phyloP scores from a whole-genome alignment of 2,329 filamentous ascomycete genomes.

The Lasiodiplodia gonubiensis region DNA sequence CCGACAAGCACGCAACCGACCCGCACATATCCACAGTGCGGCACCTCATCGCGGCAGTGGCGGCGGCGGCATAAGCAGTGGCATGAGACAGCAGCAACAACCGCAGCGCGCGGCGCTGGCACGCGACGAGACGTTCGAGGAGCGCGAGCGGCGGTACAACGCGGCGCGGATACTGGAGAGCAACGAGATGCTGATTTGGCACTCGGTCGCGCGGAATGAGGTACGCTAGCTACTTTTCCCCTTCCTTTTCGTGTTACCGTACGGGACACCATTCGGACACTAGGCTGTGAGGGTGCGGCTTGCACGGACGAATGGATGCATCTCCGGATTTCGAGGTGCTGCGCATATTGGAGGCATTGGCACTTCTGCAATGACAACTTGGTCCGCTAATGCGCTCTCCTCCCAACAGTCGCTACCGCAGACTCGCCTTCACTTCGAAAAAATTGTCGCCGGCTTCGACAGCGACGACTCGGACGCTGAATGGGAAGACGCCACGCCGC shows the following conservation, averaged over 20 bases:
- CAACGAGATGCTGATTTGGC: conserved; percentile 47
- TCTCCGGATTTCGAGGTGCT: neutral
- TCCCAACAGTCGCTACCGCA: conserved; percentile 38
- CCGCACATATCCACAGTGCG: conserved; percentile 27
- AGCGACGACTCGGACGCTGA: conserved; percentile 27
- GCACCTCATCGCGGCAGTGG: neutral
- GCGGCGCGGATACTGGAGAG: conserved; percentile 43
- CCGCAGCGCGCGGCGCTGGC: conserved; percentile 8
- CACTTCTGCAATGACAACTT: neutral
- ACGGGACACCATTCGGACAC: neutral
- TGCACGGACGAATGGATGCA: neutral
- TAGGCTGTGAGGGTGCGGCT: neutral
- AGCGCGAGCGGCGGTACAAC: conserved; percentile 37
- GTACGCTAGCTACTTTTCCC: conserved; percentile 32
- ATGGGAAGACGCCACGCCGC: conserved; percentile 26
- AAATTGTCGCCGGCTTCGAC: conserved; percentile 39
- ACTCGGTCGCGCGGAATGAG: conserved; percentile 41
- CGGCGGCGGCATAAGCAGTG: neutral
- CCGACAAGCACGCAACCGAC: conserved; percentile 37
- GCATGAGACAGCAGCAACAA: neutral
- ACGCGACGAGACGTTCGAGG: conserved; percentile 38
- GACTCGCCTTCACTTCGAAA: conserved; percentile 41
- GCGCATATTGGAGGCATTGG: too few species aligned
- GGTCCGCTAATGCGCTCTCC: neutral
- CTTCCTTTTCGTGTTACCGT: neutral